These are phyloP conservation scores for Elongisporangium anandrum DNA, from an alignment of 352 stramenopile species.

Conservation along the genomic window DNA sequence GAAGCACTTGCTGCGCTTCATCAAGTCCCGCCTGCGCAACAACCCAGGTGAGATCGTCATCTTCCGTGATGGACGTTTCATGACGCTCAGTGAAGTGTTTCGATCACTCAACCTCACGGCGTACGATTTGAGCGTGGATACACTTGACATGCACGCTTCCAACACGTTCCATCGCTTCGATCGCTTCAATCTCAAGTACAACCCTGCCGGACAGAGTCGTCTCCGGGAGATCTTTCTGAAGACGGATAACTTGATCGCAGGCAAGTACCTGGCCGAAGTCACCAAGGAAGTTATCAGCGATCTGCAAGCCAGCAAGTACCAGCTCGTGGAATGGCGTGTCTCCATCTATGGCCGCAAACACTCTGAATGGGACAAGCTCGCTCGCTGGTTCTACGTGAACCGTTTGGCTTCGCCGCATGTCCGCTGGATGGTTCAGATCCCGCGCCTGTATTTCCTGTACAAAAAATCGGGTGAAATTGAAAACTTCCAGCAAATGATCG, in stretches of 20 bases:
- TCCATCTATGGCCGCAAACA: slow-evolving; percentile 92
- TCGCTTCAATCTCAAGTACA: slow-evolving; percentile 99
- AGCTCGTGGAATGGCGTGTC: slow-evolving; percentile 94
- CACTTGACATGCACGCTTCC: slow-evolving; percentile 98
- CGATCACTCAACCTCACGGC: slow-evolving; percentile 91
- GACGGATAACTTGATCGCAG: slow-evolving; percentile 96
- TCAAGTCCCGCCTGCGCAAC: slow-evolving; percentile 78
- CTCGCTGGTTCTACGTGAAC: slow-evolving; percentile 96
- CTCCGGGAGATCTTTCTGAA: slow-evolving; percentile 99
- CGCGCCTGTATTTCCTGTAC: slow-evolving; percentile 97
- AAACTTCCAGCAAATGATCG: slow-evolving; percentile 97
- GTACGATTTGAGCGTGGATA: slow-evolving; percentile 98
- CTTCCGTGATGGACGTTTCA: slow-evolving; percentile 92
- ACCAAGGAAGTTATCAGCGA: slow-evolving; percentile 93
- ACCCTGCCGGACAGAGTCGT: slow-evolving; percentile 91
- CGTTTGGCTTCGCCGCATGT: slow-evolving; percentile 90
- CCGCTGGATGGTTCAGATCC: slow-evolving; percentile 98
- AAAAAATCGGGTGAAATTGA: slow-evolving; percentile 89
- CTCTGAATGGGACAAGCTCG: slow-evolving; percentile 96
- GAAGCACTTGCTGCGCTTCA: slow-evolving; percentile 93
- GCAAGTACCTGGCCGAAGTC: slow-evolving; percentile 94
- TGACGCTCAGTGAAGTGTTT: slow-evolving; percentile 96
- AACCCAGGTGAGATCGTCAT: slow-evolving; percentile 93
- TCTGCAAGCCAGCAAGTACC: slow-evolving; percentile 90
- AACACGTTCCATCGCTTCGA: slow-evolving; percentile 99